These are phyloP conservation scores for Hsuehochloa calcarea DNA, from an alignment of 176 grass and related monocot species.

Conservation along the genomic window DNA sequence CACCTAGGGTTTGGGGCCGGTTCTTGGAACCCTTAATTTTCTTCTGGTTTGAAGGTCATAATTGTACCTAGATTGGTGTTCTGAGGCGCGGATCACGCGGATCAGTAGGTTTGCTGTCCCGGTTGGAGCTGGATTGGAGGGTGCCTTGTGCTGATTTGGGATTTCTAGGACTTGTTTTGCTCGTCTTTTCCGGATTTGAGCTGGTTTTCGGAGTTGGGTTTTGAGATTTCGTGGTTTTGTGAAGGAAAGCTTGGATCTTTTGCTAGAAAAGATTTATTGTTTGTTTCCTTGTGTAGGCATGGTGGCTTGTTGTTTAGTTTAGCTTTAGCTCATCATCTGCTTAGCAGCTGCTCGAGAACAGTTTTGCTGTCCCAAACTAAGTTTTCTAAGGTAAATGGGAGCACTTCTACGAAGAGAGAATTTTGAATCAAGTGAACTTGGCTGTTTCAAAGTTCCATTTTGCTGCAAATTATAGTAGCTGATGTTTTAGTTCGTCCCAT, in stretches of 20 bases:
- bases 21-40: background rate
- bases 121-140: constrained; percentile 22
- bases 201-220: background rate
- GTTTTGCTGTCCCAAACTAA: constrained; percentile 8
- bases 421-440: background rate
- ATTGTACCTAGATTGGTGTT: background rate
- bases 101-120: constrained; percentile 1
- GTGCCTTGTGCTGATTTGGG: background rate
- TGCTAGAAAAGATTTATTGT: background rate
- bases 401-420: background rate
- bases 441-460: background rate
- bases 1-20: constrained; percentile 40
- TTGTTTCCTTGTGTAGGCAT: background rate
- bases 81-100: background rate
- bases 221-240: constrained; percentile 4
- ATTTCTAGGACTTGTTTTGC: constrained; percentile 14
- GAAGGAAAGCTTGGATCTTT: constrained; percentile 21
- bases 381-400: background rate
- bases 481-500: background rate
- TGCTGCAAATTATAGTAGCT: background rate
- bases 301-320: background rate
- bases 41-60: background rate
- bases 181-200: background rate
- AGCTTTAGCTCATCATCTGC: constrained; percentile 26
- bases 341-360: constrained; percentile 8